Conservation (phyloP, 306 rosid genomes). For the Cucurbita ficifolia region DNA sequence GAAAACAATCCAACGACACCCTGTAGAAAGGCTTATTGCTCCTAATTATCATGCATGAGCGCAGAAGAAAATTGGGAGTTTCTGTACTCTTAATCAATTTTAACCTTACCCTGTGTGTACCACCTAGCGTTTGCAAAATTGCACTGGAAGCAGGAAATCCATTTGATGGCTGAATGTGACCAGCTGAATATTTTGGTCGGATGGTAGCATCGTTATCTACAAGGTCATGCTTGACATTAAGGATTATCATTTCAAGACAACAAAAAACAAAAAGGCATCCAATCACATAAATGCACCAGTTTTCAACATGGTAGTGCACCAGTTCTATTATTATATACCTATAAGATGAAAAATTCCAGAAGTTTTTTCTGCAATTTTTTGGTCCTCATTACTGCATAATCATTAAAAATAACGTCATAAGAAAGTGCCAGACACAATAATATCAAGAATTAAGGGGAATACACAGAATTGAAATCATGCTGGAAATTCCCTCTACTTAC, state of each 20-base stretch:
- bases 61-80: neutral
- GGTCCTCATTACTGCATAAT: slow-evolving; percentile 32
- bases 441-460: neutral
- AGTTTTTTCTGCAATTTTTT: slow-evolving; percentile 32
- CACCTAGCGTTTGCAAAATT: slow-evolving; percentile 29
- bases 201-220: slow-evolving; percentile 42
- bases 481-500: slow-evolving; percentile 19
- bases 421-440: neutral
- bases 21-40: neutral
- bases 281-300: neutral
- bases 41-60: neutral
- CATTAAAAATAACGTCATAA: slow-evolving; percentile 1
- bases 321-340: slow-evolving; percentile 30
- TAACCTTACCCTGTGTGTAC: slow-evolving; percentile 30
- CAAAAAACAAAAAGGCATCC: neutral
- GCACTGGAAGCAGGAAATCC: slow-evolving; percentile 43
- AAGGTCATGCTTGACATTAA: slow-evolving; percentile 13
- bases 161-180: slow-evolving; percentile 30
- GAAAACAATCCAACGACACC: neutral
- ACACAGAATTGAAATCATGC: neutral
- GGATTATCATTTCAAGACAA: neutral
- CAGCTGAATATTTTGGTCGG: slow-evolving; percentile 25
- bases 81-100: neutral
- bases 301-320: neutral
- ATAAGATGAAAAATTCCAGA: slow-evolving; percentile 62